Conservation (phyloP, 306 rosid species). For the Phaseolus lunatus region DNA sequence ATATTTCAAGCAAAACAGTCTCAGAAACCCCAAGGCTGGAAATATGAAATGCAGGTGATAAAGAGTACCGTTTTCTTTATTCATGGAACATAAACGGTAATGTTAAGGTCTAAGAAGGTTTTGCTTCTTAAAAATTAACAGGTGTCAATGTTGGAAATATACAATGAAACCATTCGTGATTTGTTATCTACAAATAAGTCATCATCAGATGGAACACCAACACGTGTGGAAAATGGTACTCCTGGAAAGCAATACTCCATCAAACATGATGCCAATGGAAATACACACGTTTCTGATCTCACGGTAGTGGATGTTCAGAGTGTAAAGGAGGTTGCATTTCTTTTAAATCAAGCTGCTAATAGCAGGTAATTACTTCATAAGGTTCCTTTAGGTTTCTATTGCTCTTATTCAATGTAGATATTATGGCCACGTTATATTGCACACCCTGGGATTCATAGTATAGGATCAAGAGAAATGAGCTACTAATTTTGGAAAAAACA, state of each 20-base stretch:
- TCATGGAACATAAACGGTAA: neutral
- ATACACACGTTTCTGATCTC: conserved; percentile 87
- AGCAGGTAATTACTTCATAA: conserved; percentile 71
- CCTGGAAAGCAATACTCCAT: conserved; percentile 87
- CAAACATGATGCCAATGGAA: conserved; percentile 86
- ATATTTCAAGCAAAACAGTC: conserved; percentile 85
- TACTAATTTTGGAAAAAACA: neutral
- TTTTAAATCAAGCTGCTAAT: conserved; percentile 82
- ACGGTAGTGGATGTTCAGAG: conserved; percentile 89
- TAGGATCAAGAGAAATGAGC: conserved; percentile 15
- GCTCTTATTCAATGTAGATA: conserved; percentile 2
- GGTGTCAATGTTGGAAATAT: conserved; percentile 99
- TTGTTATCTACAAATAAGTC: conserved; percentile 70
- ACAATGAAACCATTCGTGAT: conserved; percentile 92
- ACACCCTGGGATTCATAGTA: neutral
- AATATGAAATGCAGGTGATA: conserved; percentile 94
- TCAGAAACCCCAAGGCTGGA: conserved; percentile 92
- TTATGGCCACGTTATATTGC: neutral
- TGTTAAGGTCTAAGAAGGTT: conserved; percentile 39
- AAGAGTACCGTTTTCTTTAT: conserved; percentile 10
- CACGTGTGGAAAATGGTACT: conserved; percentile 67
- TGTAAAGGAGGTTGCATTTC: conserved; percentile 86
- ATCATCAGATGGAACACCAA: conserved; percentile 53
- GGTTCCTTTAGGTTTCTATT: conserved; percentile 30
- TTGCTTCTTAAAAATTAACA: conserved; percentile 36